A percentile compares a stretch with the other conserved stretches of the same genome.
Conservation (phyloP, 345 rosid genomes). For the Acer yangbiense region DNA sequence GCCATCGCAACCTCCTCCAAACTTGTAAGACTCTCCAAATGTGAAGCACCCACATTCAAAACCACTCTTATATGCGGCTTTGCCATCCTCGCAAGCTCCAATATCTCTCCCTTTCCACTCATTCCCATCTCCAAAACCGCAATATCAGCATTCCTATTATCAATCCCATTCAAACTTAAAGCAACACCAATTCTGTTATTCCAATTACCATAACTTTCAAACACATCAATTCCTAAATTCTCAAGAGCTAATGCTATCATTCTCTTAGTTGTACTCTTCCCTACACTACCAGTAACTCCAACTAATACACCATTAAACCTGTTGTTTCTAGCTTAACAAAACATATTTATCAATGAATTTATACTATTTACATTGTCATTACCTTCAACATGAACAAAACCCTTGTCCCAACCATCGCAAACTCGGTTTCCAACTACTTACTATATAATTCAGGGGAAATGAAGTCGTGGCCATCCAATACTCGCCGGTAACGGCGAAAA, state of each 20-base stretch:
- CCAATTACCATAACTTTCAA: constrained; percentile 33
- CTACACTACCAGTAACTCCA: constrained; percentile 33
- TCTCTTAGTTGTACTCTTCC: constrained; percentile 36
- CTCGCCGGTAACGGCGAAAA: constrained; percentile 34
- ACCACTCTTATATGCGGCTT: constrained; percentile 30
- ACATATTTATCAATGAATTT: constrained; percentile 22
- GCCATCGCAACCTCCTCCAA: constrained; percentile 34
- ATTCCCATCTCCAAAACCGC: constrained; percentile 40
- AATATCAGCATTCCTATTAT: constrained; percentile 16
- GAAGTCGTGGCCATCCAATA: constrained; percentile 36
- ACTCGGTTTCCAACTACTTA: constrained; percentile 29
- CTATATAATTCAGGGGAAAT: constrained; percentile 23
- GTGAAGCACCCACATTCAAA: constrained; percentile 33
- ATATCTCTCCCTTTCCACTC: constrained; percentile 35
- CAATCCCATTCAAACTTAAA: constrained; percentile 28
- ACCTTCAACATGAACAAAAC: constrained; percentile 33
- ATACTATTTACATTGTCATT: constrained; percentile 10
- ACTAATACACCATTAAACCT: constrained; percentile 21
- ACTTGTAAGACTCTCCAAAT: constrained; percentile 33
- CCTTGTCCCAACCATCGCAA: constrained; percentile 30
- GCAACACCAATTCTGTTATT: constrained; percentile 37
- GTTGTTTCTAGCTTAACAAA: constrained; percentile 23
- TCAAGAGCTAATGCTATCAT: constrained; percentile 35
- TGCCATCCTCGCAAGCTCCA: constrained; percentile 36
- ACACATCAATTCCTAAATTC: constrained; percentile 20